Evolutionary conservation across 2,329 filamentous ascomycete species (phyloP).

Genomic region (Xylaria polymorpha): DNA sequence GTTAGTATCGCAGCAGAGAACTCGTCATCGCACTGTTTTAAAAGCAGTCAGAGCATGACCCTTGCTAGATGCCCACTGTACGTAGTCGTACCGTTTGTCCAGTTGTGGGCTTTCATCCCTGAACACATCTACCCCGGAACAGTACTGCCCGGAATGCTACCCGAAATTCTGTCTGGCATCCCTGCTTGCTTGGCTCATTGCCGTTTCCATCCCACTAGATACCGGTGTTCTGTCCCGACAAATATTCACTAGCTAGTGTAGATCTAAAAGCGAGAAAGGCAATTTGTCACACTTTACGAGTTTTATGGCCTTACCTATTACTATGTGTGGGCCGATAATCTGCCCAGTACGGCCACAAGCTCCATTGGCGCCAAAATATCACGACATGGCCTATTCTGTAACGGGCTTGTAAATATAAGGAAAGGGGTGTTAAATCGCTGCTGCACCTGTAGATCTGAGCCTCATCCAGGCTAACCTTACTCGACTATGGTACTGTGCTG

Average conservation of each 20-base stretch:
- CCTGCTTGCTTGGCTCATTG: background rate
- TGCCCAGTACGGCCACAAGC: background rate
- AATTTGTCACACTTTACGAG: constrained; percentile 17
- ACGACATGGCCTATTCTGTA: background rate
- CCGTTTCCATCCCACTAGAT: background rate
- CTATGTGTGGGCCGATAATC: constrained; percentile 8
- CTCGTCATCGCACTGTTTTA: background rate
- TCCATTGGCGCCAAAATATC: background rate
- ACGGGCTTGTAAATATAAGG: background rate
- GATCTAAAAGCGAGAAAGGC: background rate
- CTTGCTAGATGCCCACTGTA: background rate
- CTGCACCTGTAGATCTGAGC: background rate
- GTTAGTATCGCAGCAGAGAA: background rate
- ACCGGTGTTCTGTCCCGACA: constrained; percentile 1
- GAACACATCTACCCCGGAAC: background rate
- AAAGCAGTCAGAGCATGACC: background rate
- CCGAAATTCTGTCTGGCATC: background rate
- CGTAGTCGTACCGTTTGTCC: too few species aligned
- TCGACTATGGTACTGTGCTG: background rate
- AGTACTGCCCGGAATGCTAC: background rate
- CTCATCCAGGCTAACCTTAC: background rate
- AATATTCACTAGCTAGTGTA: background rate
- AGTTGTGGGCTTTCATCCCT: background rate
- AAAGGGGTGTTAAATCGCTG: constrained; percentile 11
- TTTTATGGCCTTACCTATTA: background rate